Conservation (phyloP, 495 filamentous ascomycete species). For the Penicillium dipodomyicola region DNA sequence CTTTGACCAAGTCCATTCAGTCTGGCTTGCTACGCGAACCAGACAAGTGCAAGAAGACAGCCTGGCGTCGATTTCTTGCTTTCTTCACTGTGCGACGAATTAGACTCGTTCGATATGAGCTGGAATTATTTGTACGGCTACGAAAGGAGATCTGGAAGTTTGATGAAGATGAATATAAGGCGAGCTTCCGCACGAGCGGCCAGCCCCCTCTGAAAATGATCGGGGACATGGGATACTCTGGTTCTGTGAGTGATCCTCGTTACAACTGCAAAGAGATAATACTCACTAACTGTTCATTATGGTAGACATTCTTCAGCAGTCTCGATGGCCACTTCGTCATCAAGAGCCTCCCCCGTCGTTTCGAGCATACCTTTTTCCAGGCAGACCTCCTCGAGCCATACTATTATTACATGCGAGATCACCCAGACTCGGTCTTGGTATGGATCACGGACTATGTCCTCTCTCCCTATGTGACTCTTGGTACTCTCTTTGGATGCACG, state of each 20-base stretch:
- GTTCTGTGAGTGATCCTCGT: slow-evolving; percentile 44
- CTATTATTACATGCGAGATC: slow-evolving; percentile 53
- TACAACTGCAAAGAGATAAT: background rate
- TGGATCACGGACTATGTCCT: slow-evolving; percentile 67
- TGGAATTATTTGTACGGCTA: slow-evolving; percentile 28
- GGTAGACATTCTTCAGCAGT: slow-evolving; percentile 65
- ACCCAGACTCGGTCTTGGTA: slow-evolving; percentile 59
- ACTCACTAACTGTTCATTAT: too few relatives aligned
- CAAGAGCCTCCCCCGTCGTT: slow-evolving; percentile 64
- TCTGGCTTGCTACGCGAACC: slow-evolving; percentile 34
- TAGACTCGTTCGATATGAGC: slow-evolving; percentile 33
- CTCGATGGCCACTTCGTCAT: slow-evolving; percentile 58
- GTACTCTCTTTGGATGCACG: slow-evolving; percentile 50
- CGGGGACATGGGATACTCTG: slow-evolving; percentile 60
- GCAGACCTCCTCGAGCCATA: slow-evolving; percentile 60
- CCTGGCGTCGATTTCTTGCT: slow-evolving; percentile 28
- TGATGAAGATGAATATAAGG: slow-evolving; percentile 52
- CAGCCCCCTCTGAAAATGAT: slow-evolving; percentile 42
- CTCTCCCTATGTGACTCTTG: slow-evolving; percentile 51
- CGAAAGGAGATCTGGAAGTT: slow-evolving; percentile 49
- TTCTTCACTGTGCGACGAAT: slow-evolving; percentile 40
- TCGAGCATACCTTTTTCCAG: slow-evolving; percentile 67
- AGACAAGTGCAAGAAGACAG: slow-evolving; percentile 26
- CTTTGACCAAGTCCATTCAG: slow-evolving; percentile 37
- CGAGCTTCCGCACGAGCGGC: slow-evolving; percentile 46